Conservation (phyloP, 805 yeast genomes). For the Lipomyces yamadae region DNA sequence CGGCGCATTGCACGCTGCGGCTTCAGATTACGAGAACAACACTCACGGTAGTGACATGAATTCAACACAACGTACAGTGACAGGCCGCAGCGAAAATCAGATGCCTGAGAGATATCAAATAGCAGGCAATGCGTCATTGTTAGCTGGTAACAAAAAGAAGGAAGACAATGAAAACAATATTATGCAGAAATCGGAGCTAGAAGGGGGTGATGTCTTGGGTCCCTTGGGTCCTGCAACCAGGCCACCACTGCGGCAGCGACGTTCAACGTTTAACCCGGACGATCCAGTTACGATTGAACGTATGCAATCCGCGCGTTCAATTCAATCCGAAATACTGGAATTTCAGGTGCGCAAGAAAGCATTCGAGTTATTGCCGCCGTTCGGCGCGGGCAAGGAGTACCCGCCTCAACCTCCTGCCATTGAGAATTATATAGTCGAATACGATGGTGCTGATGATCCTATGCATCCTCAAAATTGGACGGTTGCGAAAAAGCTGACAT, state of each 20-base stretch:
- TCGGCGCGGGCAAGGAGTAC: constrained; percentile 16
- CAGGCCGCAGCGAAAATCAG: neutral
- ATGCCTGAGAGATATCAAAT: neutral
- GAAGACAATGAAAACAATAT: neutral
- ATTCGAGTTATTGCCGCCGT: constrained; percentile 2
- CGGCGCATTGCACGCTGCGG: neutral
- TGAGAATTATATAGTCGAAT: constrained; percentile 64
- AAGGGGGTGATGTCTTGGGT: neutral
- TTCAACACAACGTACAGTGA: neutral
- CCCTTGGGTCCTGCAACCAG: neutral
- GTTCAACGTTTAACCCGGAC: constrained; percentile 2
- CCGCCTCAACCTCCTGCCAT: constrained; percentile 11
- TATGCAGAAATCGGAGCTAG: neutral
- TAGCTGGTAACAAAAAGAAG: neutral
- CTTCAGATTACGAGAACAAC: neutral
- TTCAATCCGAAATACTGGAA: constrained; percentile 20
- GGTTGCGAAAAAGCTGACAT: constrained; percentile 50
- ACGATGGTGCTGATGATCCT: constrained; percentile 80
- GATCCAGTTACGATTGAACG: constrained; percentile 25
- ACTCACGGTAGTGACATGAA: neutral
- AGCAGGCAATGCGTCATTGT: neutral
- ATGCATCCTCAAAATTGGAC: constrained; percentile 81
- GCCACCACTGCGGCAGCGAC: neutral
- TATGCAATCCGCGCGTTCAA: constrained; percentile 25
- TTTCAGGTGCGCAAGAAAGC: constrained; percentile 13